Conservation (phyloP, 495 filamentous ascomycete species). For the Xylaria grammica region DNA sequence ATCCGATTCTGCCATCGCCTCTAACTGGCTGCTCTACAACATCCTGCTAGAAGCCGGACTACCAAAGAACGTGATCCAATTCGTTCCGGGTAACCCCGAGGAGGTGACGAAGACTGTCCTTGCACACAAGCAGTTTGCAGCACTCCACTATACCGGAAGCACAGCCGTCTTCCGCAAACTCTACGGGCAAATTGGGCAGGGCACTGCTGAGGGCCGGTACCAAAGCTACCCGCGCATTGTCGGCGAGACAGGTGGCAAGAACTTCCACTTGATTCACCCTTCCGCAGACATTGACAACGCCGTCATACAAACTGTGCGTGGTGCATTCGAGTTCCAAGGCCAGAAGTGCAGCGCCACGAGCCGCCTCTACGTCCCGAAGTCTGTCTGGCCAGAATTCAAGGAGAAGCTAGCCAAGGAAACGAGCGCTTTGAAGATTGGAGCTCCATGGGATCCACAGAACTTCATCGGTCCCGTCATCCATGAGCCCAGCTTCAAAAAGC, state of each 20-base stretch:
- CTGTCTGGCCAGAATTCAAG: conserved; percentile 71
- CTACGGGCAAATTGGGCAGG: conserved; percentile 71
- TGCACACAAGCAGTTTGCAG: conserved; percentile 71
- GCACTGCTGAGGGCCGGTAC: conserved; percentile 71
- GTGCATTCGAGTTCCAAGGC: conserved; percentile 88
- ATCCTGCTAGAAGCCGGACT: conserved; percentile 89
- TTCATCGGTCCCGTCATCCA: conserved; percentile 85
- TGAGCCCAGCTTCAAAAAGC: conserved; percentile 70
- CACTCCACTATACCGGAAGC: conserved; percentile 81
- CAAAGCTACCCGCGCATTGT: conserved; percentile 80
- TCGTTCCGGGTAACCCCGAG: conserved; percentile 78
- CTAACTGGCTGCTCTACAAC: conserved; percentile 77
- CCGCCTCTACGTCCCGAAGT: conserved; percentile 73
- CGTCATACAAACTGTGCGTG: conserved; percentile 79
- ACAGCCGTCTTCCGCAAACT: conserved; percentile 80
- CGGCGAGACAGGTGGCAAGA: conserved; percentile 89
- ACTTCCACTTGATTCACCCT: conserved; percentile 82
- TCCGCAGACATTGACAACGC: conserved; percentile 79
- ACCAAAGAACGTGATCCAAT: conserved; percentile 80
- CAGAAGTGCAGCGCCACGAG: conserved; percentile 90
- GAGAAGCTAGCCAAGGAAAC: conserved; percentile 67
- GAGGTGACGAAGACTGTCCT: conserved; percentile 73
- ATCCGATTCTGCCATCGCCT: conserved; percentile 75
- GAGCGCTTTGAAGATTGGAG: conserved; percentile 68
- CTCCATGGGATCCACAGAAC: conserved; percentile 68